phyloP scores from a whole-genome alignment of 148 eudicot species.

The Cornus controversa region DNA sequence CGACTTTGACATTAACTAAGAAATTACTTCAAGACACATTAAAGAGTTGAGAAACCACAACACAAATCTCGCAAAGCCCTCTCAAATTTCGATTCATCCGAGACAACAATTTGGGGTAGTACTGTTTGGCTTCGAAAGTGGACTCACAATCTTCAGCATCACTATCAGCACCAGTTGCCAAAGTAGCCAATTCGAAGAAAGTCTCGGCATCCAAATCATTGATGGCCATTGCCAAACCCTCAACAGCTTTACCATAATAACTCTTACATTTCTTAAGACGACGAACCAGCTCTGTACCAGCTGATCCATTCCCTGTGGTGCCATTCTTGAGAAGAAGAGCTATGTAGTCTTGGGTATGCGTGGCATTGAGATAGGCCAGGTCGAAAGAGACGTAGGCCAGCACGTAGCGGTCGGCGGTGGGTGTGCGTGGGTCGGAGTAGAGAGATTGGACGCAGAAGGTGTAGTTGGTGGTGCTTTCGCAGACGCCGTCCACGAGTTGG shows the following conservation, averaged over 20 bases:
- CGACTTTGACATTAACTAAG: too few relatives aligned
- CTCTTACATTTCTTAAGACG: background rate
- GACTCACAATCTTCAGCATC: background rate
- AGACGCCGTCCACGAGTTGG: conserved; percentile 11
- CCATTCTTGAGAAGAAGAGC: background rate
- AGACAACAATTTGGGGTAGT: background rate
- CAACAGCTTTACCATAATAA: conserved; percentile 5
- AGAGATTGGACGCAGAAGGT: conserved; percentile 12
- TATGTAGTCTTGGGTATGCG: background rate
- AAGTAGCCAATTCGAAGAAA: background rate
- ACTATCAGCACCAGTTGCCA: background rate
- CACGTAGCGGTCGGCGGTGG: conserved; percentile 14
- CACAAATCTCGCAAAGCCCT: background rate
- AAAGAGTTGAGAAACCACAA: conserved; percentile 5
- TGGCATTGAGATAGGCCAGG: conserved; percentile 19
- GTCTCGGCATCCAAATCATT: conserved; percentile 6
- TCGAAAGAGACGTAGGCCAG: conserved; percentile 20
- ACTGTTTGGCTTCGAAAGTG: background rate
- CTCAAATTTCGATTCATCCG: conserved; percentile 6
- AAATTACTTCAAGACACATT: too few relatives aligned
- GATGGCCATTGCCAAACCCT: background rate
- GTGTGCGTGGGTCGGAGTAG: conserved; percentile 18
- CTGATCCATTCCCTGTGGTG: background rate
- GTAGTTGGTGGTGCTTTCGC: conserved; percentile 25
- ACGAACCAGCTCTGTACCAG: background rate